Conservation (phyloP, 768 basidiomycete species). For the Dentipellis fragilis region DNA sequence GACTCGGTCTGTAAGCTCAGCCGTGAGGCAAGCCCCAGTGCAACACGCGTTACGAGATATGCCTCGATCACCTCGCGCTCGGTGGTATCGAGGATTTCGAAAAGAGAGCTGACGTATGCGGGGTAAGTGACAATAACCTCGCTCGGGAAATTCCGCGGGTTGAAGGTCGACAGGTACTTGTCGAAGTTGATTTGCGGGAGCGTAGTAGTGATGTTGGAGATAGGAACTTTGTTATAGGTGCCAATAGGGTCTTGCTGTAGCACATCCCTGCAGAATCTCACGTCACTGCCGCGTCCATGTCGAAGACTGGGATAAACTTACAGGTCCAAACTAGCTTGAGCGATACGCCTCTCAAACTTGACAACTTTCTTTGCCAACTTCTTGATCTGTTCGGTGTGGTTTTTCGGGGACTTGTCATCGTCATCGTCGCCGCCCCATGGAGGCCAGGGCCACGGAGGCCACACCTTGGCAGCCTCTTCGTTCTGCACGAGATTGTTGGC, state of each 20-base stretch:
- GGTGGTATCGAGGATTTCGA: slow-evolving; percentile 58
- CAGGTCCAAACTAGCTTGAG: slow-evolving; percentile 73
- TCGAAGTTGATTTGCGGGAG: slow-evolving; percentile 74
- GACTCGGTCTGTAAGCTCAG: slow-evolving; percentile 70
- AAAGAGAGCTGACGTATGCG: slow-evolving; percentile 58
- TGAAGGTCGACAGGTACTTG: slow-evolving; percentile 80
- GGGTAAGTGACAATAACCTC: slow-evolving; percentile 79
- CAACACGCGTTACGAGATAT: slow-evolving; percentile 76
- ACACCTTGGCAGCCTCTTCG: slow-evolving; percentile 35
- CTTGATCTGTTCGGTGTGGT: slow-evolving; percentile 43
- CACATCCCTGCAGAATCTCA: slow-evolving; percentile 38
- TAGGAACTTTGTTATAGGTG: slow-evolving; percentile 78
- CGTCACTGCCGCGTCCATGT: not conserved
- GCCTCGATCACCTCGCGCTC: slow-evolving; percentile 68
- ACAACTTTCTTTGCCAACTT: slow-evolving; percentile 65
- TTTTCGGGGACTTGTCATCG: slow-evolving; percentile 33
- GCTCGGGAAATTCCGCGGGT: slow-evolving; percentile 64
- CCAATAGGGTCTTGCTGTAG: slow-evolving; percentile 71
- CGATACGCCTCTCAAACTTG: slow-evolving; percentile 68
- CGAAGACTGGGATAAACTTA: slow-evolving; percentile 24
- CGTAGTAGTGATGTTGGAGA: slow-evolving; percentile 56
- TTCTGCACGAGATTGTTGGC: slow-evolving; percentile 15
- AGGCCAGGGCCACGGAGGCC: slow-evolving; percentile 83
- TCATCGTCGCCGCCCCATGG: slow-evolving; percentile 64
- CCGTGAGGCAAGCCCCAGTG: slow-evolving; percentile 54